Evolutionary conservation across 805 yeast genomes (phyloP), one percentile per base, ranked within the genome.

Genomic region (Candida railenensis): DNA sequence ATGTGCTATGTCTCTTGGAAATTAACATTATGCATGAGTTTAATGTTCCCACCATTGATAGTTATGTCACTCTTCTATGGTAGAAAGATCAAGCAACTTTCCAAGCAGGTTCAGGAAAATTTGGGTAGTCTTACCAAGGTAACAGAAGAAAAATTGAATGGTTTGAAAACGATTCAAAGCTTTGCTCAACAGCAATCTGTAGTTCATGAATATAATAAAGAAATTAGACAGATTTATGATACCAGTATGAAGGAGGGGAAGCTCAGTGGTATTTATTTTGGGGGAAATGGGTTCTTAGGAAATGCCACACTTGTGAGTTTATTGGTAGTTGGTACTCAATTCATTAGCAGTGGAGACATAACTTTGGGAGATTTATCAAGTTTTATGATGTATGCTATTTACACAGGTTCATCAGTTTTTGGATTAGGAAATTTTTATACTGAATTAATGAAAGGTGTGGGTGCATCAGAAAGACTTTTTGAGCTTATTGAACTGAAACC

Each of bases 371-470:
- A 91, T 56, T 74, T 92, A 38, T 85, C 96, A 4, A 86, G 96
- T 43, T 92, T 90, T 64, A 85, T 91, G 83, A 87, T 92, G 94
- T 92, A 92, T 67, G 94, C 97, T 0, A 89, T 89, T 1, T 92
- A 88, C 64, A 87, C 96, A 2, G 98, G 97, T 0, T 76, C 89
- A n/a, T 89, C 97, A 7, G 87, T 91, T 56, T 87, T 87, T 65
- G 96, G 97, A 0, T 63, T 92, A 16, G 92, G 96, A 0, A 87
- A 87, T 57, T 92, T 92, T 62, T 92, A 91, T 61, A 83, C 96
- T 2, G 98, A 92, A 63, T 71, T 92, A 48, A 92, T 92, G 97
- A 92, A 92, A 69, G 98, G 97, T 46, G 87, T 91, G 5, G 98
- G 98, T 43, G 97, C 98, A 0, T 94, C 97, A 0, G 85, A 90